Evolutionary conservation across 176 grass and related monocot genomes (phyloP).

Genomic region (Musa beccarii): DNA sequence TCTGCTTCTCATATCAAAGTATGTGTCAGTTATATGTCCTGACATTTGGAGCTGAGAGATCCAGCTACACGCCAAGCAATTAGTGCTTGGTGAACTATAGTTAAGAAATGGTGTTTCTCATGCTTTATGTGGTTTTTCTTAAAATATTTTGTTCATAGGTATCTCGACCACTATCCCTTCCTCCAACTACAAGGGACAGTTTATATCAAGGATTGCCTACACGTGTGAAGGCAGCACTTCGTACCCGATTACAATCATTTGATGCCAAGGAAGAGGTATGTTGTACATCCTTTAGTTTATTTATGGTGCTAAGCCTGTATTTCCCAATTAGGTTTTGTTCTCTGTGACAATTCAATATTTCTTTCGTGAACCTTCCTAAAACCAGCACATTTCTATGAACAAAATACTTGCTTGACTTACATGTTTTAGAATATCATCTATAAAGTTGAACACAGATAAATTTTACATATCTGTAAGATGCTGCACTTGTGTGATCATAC

Average conservation of each 20-base stretch:
- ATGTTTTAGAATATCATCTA: too few species aligned
- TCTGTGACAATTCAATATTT: too few species aligned
- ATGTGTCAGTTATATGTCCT: not conserved
- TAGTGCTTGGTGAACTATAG: not conserved
- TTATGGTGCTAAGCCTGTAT: too few species aligned
- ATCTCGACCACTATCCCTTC: conserved; percentile 76
- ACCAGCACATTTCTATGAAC: too few species aligned
- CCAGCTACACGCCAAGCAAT: not conserved
- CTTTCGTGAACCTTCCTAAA: too few species aligned
- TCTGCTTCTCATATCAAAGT: not conserved
- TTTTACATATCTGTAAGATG: too few species aligned
- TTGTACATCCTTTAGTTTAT: not conserved
- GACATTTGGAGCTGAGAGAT: not conserved
- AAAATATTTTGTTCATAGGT: conserved; percentile 38
- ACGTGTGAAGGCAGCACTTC: conserved; percentile 60
- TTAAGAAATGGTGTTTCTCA: not conserved
- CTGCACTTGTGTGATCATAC: too few species aligned
- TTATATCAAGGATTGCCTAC: conserved; percentile 79
- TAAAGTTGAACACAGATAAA: too few species aligned
- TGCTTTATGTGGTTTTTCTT: not conserved
- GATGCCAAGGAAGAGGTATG: conserved; percentile 70
- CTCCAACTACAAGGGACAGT: conserved; percentile 80
- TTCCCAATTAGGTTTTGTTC: too few species aligned
- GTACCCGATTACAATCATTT: conserved; percentile 46
- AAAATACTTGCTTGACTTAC: too few species aligned